Evolutionary conservation across 2,329 filamentous ascomycete genomes (phyloP).

Genomic region (Penicillium palitans): DNA sequence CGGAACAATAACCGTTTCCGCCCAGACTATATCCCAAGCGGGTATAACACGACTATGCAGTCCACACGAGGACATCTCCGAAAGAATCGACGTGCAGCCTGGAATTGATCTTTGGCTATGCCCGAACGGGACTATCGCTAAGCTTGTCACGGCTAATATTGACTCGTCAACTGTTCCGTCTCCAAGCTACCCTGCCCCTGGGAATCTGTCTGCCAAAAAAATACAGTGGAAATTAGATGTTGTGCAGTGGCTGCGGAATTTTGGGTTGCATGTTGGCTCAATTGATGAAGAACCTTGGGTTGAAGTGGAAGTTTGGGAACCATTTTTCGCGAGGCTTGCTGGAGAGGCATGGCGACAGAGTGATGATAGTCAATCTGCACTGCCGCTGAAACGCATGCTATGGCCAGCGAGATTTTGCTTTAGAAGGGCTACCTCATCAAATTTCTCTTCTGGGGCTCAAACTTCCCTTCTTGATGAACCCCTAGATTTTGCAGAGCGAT

Average conservation of each 20-base stretch:
- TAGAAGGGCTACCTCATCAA: conserved; percentile 29
- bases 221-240: conserved; percentile 41
- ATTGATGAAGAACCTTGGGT: conserved; percentile 40
- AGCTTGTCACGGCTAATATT: conserved; percentile 32
- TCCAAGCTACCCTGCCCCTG: conserved; percentile 17
- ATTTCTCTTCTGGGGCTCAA: conserved; percentile 21
- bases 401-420: conserved; percentile 50
- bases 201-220: conserved; percentile 20
- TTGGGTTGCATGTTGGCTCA: conserved; percentile 35
- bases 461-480: conserved; percentile 36
- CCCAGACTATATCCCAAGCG: conserved; percentile 39
- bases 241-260: conserved; percentile 39
- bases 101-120: conserved; percentile 43
- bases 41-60: conserved; percentile 37
- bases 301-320: conserved; percentile 45
- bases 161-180: conserved; percentile 25
- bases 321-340: conserved; percentile 40
- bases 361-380: conserved; percentile 29
- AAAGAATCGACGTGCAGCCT: conserved; percentile 21
- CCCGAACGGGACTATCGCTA: conserved; percentile 41
- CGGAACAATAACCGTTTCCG: conserved; percentile 40
- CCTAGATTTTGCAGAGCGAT: conserved; percentile 46
- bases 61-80: conserved; percentile 20
- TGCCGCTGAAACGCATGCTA: conserved; percentile 43
- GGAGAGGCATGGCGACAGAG: conserved; percentile 34